Evolutionary conservation across 2,329 filamentous ascomycete genomes (phyloP).

Genomic region (Botrytis sinoallii): DNA sequence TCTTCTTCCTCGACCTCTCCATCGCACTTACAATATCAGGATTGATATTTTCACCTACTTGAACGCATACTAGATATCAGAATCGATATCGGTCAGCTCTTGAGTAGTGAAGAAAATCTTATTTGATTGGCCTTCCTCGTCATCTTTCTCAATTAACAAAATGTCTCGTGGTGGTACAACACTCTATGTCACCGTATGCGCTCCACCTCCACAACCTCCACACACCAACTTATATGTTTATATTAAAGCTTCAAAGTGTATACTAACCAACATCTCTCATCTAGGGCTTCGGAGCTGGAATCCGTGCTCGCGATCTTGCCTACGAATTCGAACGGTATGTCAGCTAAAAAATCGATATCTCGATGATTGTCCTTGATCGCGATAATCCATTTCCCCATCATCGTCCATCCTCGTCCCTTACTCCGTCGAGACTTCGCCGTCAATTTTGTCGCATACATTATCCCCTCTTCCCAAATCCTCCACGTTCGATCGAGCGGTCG

Average conservation of each 20-base stretch:
- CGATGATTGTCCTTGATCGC: constrained; percentile 42
- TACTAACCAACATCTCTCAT: constrained; percentile 20
- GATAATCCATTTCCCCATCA: constrained; percentile 39
- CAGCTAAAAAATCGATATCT: constrained; percentile 51
- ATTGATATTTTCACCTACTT: background rate
- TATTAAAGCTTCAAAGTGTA: background rate
- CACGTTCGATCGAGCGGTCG: constrained; percentile 42
- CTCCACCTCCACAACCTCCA: constrained; percentile 7
- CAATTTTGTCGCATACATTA: constrained; percentile 43
- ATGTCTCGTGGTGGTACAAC: constrained; percentile 96
- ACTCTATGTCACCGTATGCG: constrained; percentile 76
- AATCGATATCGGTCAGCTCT: background rate
- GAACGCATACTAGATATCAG: background rate
- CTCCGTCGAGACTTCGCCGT: constrained; percentile 44
- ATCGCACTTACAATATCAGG: background rate
- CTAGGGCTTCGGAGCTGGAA: constrained; percentile 91
- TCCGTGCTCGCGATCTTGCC: constrained; percentile 96
- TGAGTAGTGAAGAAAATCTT: constrained; percentile 1
- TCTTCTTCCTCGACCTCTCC: background rate
- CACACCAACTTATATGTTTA: constrained; percentile 18
- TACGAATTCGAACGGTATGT: constrained; percentile 99
- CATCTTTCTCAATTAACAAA: constrained; percentile 23
- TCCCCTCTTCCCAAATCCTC: constrained; percentile 30
- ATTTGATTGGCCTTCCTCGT: constrained; percentile 4
- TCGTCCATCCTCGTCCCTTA: constrained; percentile 33